A percentile compares a stretch with the other conserved stretches of the same genome.
Conservation (phyloP, 2,329 filamentous ascomycete species). For the Lachnellula occidentalis region DNA sequence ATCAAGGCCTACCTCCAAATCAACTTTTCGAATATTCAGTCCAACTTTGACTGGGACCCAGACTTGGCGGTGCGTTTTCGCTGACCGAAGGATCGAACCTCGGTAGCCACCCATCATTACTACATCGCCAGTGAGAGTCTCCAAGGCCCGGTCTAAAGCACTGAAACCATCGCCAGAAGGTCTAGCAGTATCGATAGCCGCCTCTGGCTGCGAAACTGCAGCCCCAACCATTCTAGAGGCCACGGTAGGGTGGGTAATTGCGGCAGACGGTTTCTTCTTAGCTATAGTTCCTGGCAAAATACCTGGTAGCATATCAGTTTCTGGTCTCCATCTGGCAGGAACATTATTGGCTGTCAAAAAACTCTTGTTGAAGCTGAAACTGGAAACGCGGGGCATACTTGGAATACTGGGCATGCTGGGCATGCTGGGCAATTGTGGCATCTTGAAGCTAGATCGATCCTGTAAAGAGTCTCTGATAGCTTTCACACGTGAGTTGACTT, state of each 20-base stretch:
- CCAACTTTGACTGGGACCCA: slow-evolving; percentile 95
- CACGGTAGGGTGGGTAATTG: slow-evolving; percentile 12
- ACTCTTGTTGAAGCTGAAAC: slow-evolving; percentile 35
- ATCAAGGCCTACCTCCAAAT: slow-evolving; percentile 79
- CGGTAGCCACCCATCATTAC: slow-evolving; percentile 88
- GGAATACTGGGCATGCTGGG: slow-evolving; percentile 46
- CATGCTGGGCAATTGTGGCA: slow-evolving; percentile 57
- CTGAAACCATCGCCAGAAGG: slow-evolving; percentile 17
- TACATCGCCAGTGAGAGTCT: slow-evolving; percentile 72
- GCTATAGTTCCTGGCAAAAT: slow-evolving; percentile 20
- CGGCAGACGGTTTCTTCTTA: slow-evolving; percentile 16
- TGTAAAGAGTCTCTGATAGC: slow-evolving; percentile 84
- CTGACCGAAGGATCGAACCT: slow-evolving; percentile 81
- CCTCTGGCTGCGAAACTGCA: slow-evolving; percentile 14
- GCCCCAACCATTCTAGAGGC: slow-evolving; percentile 16
- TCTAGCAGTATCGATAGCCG: slow-evolving; percentile 9
- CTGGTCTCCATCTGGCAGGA: slow-evolving; percentile 22
- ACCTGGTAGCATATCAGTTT: slow-evolving; percentile 26
- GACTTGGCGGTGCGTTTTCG: slow-evolving; percentile 75
- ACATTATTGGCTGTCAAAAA: slow-evolving; percentile 24
- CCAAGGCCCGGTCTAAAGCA: slow-evolving; percentile 49
- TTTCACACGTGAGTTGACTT: slow-evolving; percentile 84
- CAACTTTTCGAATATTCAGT: slow-evolving; percentile 83
- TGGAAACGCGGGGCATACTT: slow-evolving; percentile 37
- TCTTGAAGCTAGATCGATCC: slow-evolving; percentile 71